A percentile compares a stretch with the other conserved stretches of the same genome.
Evolutionary conservation across 352 stramenopile species (phyloP).

Genomic region (Globisporangium nagaii): DNA sequence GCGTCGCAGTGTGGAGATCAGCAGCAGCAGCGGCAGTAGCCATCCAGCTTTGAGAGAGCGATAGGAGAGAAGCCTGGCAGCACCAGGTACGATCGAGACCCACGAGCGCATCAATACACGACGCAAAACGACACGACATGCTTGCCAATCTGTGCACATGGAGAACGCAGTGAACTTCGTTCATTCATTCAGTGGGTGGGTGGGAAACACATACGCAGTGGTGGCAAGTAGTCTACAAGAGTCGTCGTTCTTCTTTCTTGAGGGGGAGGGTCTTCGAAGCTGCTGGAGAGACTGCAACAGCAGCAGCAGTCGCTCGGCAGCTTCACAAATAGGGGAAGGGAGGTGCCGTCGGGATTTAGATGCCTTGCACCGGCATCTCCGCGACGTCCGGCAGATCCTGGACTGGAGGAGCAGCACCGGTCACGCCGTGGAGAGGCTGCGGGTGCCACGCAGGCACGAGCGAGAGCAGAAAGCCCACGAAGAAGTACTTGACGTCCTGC

Average conservation of each 20-base stretch:
- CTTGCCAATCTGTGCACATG: too few species aligned
- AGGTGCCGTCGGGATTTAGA: conserved; percentile 33
- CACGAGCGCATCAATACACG: too few species aligned
- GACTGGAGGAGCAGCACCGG: conserved; percentile 19
- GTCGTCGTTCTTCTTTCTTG: background rate
- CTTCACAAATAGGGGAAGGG: background rate
- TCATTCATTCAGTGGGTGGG: background rate
- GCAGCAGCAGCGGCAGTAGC: background rate
- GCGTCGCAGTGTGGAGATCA: background rate
- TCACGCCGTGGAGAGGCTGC: conserved; percentile 36
- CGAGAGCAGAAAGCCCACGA: conserved; percentile 67
- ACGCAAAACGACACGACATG: too few species aligned
- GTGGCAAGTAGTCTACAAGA: conserved; percentile 2
- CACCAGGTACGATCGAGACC: too few species aligned
- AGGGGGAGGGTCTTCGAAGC: background rate
- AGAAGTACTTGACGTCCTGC: conserved; percentile 77
- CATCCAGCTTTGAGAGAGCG: too few species aligned
- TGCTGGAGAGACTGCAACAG: background rate
- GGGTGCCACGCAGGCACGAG: conserved; percentile 79
- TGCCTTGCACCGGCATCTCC: conserved; percentile 68
- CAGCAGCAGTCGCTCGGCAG: background rate
- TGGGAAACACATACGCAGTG: too few species aligned
- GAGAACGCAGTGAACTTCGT: too few species aligned
- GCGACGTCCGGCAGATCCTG: conserved; percentile 34
- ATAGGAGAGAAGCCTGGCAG: too few species aligned